Evolutionary conservation across 257 asterid genomes (phyloP), one percentile per base, ranked within the genome.

Genomic region (Eustoma russellianum): DNA sequence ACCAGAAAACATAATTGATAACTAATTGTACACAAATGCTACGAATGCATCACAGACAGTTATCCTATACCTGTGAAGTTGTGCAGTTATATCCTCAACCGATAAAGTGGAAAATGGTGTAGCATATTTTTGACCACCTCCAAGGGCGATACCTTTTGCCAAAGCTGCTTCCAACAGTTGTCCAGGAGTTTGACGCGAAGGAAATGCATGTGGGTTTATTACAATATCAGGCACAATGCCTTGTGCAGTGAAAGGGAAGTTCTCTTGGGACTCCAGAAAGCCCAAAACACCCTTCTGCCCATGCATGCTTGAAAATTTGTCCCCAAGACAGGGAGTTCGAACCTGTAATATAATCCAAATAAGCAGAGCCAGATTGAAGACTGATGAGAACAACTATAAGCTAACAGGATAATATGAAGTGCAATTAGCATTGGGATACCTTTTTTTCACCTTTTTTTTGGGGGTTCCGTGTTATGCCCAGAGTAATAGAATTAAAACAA

Each of bases 261-360:
- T 92, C 67, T 88, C 98, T 59, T 88, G 98, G 40, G 83, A 82
- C 57, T 92, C 97, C 64, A 88, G 75, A 68, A 75, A 84, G 40
- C 98, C 98, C 41, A 92, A 66, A 51, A 92, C 98, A 54, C 98
- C 98, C 73, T 92, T 92, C 69, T 92, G 97, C 50, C 98, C 97
- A 56, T 92, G 98, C 98, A 92, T 92, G 76, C 98, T 92, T 0
- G 95, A 88, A 56, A 92, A 92, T 60, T 92, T 92, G 72, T 88
- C 98, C 18, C 98, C 98, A 10, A 83, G 90, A 43, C 94, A 76
- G 6, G 98, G 98, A 51, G 86, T n/a, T 48, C 98, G 95, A 73
- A 85, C 94, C 98, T 88, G 82, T 62, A 76, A 12, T 41, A 30
- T 57, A 5, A 34, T 15, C 15, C 41, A 58, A 28, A n/a, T 33